phyloP scores from a whole-genome alignment of 1,284 basidiomycete genomes.

The Takashimella tepidaria region DNA sequence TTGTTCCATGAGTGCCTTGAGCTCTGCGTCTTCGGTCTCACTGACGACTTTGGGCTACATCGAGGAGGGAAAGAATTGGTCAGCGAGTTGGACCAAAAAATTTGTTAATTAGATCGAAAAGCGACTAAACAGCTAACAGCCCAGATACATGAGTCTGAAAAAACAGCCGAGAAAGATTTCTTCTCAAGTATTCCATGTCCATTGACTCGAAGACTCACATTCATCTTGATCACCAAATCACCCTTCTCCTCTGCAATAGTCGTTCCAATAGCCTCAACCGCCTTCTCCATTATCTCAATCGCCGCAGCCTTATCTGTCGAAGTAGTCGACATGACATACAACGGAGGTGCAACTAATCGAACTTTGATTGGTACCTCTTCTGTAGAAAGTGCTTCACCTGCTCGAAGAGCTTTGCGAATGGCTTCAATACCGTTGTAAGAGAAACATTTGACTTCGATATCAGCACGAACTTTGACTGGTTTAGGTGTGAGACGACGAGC shows the following conservation, averaged over 20 bases:
- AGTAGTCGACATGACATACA: conserved; percentile 94
- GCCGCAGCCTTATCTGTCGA: conserved; percentile 95
- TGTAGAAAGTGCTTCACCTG: conserved; percentile 80
- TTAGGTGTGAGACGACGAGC: conserved; percentile 94
- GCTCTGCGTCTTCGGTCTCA: conserved; percentile 93
- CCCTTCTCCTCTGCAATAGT: conserved; percentile 83
- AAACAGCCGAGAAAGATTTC: no score
- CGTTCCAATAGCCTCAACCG: conserved; percentile 82
- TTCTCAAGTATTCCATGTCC: no score
- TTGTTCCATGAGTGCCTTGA: conserved; percentile 90
- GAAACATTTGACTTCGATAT: conserved; percentile 97
- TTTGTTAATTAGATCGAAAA: no score
- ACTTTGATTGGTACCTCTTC: conserved; percentile 95
- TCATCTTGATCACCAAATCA: conserved; percentile 90
- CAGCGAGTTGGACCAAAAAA: no score
- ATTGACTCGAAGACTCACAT: conserved; percentile 55
- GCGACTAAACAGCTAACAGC: no score
- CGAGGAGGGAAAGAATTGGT: no score
- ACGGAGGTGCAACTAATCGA: conserved; percentile 89
- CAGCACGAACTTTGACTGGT: conserved; percentile 96
- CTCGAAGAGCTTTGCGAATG: conserved; percentile 84
- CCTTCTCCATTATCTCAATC: conserved; percentile 86
- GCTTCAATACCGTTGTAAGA: conserved; percentile 96
- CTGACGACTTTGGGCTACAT: conserved; percentile 96
- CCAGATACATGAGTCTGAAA: no score